Conservation (phyloP, 2,329 filamentous ascomycete genomes). For the Orbilia quercus region DNA sequence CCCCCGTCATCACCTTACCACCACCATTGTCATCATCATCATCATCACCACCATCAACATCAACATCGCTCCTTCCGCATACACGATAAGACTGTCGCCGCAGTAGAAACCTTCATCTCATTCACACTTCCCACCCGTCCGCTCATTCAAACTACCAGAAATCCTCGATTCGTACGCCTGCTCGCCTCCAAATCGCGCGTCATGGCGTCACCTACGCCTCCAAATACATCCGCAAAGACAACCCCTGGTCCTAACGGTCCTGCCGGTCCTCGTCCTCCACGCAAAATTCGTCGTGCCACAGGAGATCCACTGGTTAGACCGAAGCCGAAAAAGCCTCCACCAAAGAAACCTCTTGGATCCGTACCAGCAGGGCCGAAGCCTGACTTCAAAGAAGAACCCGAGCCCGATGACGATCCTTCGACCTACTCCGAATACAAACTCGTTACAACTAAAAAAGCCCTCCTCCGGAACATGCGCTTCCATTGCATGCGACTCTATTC, state of each 20-base stretch:
- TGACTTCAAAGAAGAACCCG: constrained; percentile 18
- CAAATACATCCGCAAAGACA: constrained; percentile 38
- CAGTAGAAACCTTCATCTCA: neutral
- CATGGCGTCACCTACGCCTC: constrained; percentile 48
- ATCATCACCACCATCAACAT: constrained; percentile 16
- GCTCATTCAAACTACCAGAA: neutral
- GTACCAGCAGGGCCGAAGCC: constrained; percentile 18
- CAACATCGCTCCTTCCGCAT: neutral
- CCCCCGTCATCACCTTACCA: neutral
- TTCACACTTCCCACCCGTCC: neutral
- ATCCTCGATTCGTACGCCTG: neutral
- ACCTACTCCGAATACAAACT: constrained; percentile 72
- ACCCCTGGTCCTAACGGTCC: constrained; percentile 16
- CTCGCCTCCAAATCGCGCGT: constrained; percentile 16
- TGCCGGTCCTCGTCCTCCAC: constrained; percentile 14
- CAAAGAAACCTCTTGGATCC: constrained; percentile 44
- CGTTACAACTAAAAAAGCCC: constrained; percentile 81
- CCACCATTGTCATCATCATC: constrained; percentile 6
- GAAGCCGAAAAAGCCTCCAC: constrained; percentile 42
- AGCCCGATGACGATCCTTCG: constrained; percentile 51
- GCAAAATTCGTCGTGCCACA: constrained; percentile 46
- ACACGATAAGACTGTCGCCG: neutral
- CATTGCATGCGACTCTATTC: constrained; percentile 86
- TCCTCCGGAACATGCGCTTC: constrained; percentile 82
- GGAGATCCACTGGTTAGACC: constrained; percentile 50